Conservation (phyloP, 2,329 filamentous ascomycete species). For the Ascochyta clinopodiicola region DNA sequence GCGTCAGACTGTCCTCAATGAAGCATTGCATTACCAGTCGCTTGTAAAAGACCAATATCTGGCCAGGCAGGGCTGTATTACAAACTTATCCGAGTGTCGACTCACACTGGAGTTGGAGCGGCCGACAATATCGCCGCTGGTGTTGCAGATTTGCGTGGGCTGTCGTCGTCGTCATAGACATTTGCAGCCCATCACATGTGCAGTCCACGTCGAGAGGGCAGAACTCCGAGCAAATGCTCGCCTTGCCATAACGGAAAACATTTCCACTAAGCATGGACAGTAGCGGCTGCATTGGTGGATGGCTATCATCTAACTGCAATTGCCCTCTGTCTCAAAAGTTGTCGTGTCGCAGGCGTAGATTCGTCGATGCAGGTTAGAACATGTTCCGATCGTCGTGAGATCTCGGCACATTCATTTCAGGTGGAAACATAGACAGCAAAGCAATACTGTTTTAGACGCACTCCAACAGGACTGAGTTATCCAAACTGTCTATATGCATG, state of each 20-base stretch:
- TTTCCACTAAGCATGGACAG: slow-evolving; percentile 1
- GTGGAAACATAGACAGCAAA: too few species aligned
- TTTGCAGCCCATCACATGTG: slow-evolving; percentile 27
- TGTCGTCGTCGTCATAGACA: slow-evolving; percentile 38
- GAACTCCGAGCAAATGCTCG: not conserved
- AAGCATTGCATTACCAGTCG: not conserved
- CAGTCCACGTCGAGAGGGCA: not conserved
- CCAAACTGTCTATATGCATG: too few species aligned
- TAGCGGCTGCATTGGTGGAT: not conserved
- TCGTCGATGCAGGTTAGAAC: too few species aligned
- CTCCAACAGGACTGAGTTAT: too few species aligned
- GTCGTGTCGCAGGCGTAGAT: too few species aligned
- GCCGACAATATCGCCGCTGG: slow-evolving; percentile 23
- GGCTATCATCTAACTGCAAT: not conserved
- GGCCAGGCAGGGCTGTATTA: slow-evolving; percentile 1
- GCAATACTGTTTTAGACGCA: too few species aligned
- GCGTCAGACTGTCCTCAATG: not conserved
- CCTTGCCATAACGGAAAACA: slow-evolving; percentile 3
- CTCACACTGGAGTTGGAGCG: not conserved
- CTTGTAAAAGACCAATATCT: not conserved
- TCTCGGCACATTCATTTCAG: too few species aligned
- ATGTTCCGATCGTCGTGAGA: too few species aligned
- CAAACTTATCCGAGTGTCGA: slow-evolving; percentile 11
- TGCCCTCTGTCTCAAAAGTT: too few species aligned
- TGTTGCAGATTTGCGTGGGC: slow-evolving; percentile 22